Evolutionary conservation across 2,329 filamentous ascomycete species (phyloP), one percentile per base, ranked within the genome.

Genomic region (Ophiostoma perfectum): DNA sequence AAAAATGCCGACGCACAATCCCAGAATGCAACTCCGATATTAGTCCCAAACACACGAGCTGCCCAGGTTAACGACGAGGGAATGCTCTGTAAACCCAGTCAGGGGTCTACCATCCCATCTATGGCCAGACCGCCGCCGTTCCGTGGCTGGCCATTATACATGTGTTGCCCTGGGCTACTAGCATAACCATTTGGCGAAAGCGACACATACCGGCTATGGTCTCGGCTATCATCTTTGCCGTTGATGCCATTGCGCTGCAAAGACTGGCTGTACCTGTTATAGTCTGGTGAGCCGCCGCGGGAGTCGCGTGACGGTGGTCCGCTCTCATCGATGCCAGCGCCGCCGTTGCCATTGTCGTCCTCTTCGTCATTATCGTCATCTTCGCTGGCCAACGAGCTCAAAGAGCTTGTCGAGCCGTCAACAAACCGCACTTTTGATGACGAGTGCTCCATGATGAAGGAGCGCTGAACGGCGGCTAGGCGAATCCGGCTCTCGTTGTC

Each of bases 401-500:
- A 58, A 27, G 69, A 69, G 62, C 68, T 68, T 65, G 69, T 65
- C 60, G 66, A 69, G 49, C 69, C 69, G 38, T 27, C 67, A 3
- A 68, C 70, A 65, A 39, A 65, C 55, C 68, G 69, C 66, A 72
- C 70, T 65, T 72, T 68, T 2, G 69, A 66, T 9, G 49, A 39
- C 60, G 65, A 69, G 41, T 81, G 78, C 72, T 79, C 77, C 72
- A 81, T 81, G 68, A 84, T 77, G 73, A 80, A 79, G 74, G 79
- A 83, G 66, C 84, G 75, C 72, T 83, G 81, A 58, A 79, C 78
- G 1, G 85, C 83, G 36, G 82, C 82, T 60, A 81, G 78, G 18
- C 82, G 78, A 69, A 87, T 80, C 42, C 83, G 78, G 55, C 77
- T 79, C 77, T 87, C 85, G 64, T 81, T 79, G 70, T 84, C 82